A percentile compares a stretch with the other conserved stretches of the same genome.
These are phyloP conservation scores for Vitis labrusca DNA, from an alignment of 164 flowering plant species.

Conservation along the genomic window DNA sequence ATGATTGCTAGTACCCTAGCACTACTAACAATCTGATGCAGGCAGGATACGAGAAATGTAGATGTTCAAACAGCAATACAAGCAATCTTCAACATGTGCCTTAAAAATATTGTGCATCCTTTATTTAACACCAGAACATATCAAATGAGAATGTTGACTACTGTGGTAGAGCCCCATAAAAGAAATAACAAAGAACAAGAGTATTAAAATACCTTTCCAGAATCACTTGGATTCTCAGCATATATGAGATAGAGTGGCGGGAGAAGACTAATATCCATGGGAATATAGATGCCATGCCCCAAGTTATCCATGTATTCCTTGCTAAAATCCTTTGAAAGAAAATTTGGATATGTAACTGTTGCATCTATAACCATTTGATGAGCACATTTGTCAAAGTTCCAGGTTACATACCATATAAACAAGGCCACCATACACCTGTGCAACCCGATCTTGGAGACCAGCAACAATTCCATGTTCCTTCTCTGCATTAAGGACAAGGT, in stretches of 20 bases:
- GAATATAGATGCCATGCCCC: constrained; percentile 82
- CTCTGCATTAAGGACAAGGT: constrained; percentile 82
- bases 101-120: neutral
- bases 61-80: neutral
- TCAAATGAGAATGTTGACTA: neutral
- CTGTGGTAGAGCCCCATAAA: neutral
- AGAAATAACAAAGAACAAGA: neutral
- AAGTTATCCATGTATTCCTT: constrained; percentile 71
- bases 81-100: neutral
- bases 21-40: neutral
- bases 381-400: neutral
- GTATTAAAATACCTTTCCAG: constrained; percentile 69
- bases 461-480: constrained; percentile 96
- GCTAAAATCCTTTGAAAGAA: constrained; percentile 65
- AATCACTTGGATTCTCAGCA: constrained; percentile 98
- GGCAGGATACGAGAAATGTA: neutral
- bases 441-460: constrained; percentile 97
- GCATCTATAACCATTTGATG: too few species aligned
- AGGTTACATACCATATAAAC: constrained; percentile 77
- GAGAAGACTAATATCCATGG: constrained; percentile 73
- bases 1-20: neutral
- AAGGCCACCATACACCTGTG: constrained; percentile 96
- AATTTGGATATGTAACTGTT: neutral
- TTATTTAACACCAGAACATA: neutral
- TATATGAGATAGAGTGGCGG: constrained; percentile 89